Evolutionary conservation across 257 asterid species (phyloP).

Genomic region (Lycium ferocissimum): DNA sequence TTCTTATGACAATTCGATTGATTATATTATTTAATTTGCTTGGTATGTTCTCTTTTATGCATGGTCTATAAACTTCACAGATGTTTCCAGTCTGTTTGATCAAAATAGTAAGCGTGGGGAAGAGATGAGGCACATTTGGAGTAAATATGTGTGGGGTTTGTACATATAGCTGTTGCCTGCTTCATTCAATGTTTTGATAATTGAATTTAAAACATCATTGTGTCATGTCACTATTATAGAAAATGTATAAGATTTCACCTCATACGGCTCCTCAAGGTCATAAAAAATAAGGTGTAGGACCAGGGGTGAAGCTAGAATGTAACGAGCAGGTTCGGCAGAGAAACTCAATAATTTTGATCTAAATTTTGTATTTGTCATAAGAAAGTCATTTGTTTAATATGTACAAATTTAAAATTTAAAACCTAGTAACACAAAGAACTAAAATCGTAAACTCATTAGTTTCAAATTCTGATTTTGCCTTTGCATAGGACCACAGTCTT

Average conservation of each 20-base stretch:
- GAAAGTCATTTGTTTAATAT: too few species aligned
- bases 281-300: background rate
- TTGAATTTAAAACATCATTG: background rate
- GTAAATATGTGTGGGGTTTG: background rate
- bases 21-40: background rate
- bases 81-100: background rate
- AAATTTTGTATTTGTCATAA: too few species aligned
- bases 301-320: background rate
- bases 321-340: too few species aligned
- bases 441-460: too few species aligned
- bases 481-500: background rate
- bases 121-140: background rate
- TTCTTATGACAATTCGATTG: slow-evolving; percentile 6
- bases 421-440: too few species aligned
- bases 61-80: background rate
- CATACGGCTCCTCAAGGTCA: background rate
- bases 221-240: background rate
- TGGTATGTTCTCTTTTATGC: background rate
- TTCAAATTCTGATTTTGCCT: too few species aligned
- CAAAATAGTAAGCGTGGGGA: background rate
- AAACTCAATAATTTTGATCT: too few species aligned
- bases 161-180: background rate
- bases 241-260: background rate
- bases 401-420: too few species aligned
- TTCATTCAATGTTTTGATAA: background rate